Evolutionary conservation across 768 basidiomycete genomes (phyloP), one percentile per base, ranked within the genome.

Genomic region (Naganishia vishniacii): DNA sequence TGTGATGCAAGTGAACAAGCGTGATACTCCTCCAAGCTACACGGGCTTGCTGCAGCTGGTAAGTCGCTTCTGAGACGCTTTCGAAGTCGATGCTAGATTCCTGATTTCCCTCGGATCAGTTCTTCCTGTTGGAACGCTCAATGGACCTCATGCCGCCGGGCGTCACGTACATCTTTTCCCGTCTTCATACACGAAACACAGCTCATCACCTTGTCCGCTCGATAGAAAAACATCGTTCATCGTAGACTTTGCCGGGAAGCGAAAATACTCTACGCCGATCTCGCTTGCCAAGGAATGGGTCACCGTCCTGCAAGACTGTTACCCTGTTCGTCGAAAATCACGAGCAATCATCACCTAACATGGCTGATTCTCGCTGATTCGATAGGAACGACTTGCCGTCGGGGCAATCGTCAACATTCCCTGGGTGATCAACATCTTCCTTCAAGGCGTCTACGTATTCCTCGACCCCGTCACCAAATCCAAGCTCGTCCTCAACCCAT

Each of bases 371-470:
- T 9, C n/a, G 26, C 31, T 42, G n/a, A 26, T 25, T 7, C 28
- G 16, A 18, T 31, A 63, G 62, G 64, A 65, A 51, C 64, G 64
- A 26, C 64, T 65, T 23, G 64, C 58, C 23, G 46, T 65, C 3
- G 64, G 64, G n/a, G 59, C 59, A 23, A 65, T 65, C 46, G 53
- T 49, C 59, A 65, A 65, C 37, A 59, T 48, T 1, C 64, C 64
- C 18, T 65, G 59, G 58, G 47, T 49, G 12, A 40, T 65, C 31
- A 48, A 41, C 31, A 34, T 65, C 5, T 74, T 77, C 60, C 65
- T 77, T 49, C 73, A 73, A 46, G 66, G 72, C 44, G 68, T 74
- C 67, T 73, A 71, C 69, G 71, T 71, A 16, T 75, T 76, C 61
- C 72, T 75, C 48, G 75, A 76, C 34, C 64, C 64, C 1, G 48